Evolutionary conservation across 805 yeast genomes (phyloP).

Genomic region (Martiniozyma abietophila): DNA sequence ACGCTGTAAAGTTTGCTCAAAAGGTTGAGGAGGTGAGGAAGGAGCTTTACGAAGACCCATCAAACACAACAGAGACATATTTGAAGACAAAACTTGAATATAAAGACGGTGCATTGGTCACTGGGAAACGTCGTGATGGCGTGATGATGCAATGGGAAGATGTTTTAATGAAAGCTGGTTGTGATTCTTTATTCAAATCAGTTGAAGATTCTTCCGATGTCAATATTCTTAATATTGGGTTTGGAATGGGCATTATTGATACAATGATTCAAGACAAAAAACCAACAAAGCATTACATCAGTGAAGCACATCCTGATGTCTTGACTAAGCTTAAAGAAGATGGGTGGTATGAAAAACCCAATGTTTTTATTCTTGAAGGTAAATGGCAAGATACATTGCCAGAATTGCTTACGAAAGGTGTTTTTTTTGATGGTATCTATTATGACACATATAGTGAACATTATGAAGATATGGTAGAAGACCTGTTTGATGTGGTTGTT

Average conservation of each 20-base stretch:
- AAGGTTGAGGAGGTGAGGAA: slow-evolving; percentile 15
- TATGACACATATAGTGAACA: slow-evolving; percentile 93
- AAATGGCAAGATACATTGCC: slow-evolving; percentile 86
- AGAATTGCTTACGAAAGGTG: slow-evolving; percentile 49
- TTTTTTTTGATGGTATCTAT: slow-evolving; percentile 83
- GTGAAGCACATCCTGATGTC: slow-evolving; percentile 94
- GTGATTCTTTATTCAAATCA: slow-evolving; percentile 57
- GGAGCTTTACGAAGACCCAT: slow-evolving; percentile 39
- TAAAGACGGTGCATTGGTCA: slow-evolving; percentile 57
- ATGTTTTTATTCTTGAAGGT: slow-evolving; percentile 74
- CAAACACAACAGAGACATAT: slow-evolving; percentile 55
- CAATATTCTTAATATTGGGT: slow-evolving; percentile 75
- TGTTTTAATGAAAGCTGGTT: slow-evolving; percentile 70
- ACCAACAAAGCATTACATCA: slow-evolving; percentile 73
- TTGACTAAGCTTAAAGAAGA: slow-evolving; percentile 53
- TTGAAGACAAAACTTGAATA: slow-evolving; percentile 60
- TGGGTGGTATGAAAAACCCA: slow-evolving; percentile 75
- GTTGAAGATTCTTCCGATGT: slow-evolving; percentile 28
- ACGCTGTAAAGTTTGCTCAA: slow-evolving; percentile 4
- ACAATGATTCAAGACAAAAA: slow-evolving; percentile 49
- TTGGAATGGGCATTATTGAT: slow-evolving; percentile 96
- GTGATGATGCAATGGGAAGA: slow-evolving; percentile 98
- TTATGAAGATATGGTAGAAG: slow-evolving; percentile 76
- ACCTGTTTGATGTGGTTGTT: slow-evolving; percentile 65
- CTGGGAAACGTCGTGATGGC: slow-evolving; percentile 70